Evolutionary conservation across 768 basidiomycete species (phyloP).

Genomic region (Boletales sp.): DNA sequence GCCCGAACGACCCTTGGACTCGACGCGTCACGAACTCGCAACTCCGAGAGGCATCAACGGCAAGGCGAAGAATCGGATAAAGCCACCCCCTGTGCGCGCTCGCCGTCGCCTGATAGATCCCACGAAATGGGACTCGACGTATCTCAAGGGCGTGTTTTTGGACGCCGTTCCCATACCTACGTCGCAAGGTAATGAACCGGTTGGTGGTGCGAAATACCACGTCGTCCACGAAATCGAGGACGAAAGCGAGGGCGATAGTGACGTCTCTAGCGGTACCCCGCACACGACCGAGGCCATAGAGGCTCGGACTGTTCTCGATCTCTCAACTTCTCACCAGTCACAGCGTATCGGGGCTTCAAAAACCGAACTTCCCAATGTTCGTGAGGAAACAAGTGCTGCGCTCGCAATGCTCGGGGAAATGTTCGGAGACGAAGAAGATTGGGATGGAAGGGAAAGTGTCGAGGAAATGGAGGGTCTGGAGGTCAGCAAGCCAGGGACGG

Average conservation of each 20-base stretch:
- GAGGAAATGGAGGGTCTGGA: conserved; percentile 46
- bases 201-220: background rate
- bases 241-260: background rate
- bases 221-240: background rate
- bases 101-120: conserved; percentile 69
- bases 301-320: background rate
- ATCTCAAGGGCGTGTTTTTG: conserved; percentile 68
- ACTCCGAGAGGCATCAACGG: conserved; percentile 12
- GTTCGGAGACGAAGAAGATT: conserved; percentile 52
- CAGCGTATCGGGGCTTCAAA: background rate
- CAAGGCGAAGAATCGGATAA: conserved; percentile 42
- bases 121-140: conserved; percentile 62
- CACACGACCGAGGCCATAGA: no score
- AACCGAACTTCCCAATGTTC: conserved; percentile 1
- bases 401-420: conserved; percentile 45
- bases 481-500: conserved; percentile 14
- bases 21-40: conserved; percentile 6
- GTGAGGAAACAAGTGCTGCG: conserved; percentile 12
- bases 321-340: background rate
- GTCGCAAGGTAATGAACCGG: background rate
- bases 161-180: conserved; percentile 31
- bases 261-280: background rate
- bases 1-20: conserved; percentile 56
- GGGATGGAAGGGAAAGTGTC: conserved; percentile 58
- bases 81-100: conserved; percentile 55